Evolutionary conservation across 2,329 filamentous ascomycete species (phyloP), one percentile per base, ranked within the genome.

Genomic region (Dactylellina sp.): DNA sequence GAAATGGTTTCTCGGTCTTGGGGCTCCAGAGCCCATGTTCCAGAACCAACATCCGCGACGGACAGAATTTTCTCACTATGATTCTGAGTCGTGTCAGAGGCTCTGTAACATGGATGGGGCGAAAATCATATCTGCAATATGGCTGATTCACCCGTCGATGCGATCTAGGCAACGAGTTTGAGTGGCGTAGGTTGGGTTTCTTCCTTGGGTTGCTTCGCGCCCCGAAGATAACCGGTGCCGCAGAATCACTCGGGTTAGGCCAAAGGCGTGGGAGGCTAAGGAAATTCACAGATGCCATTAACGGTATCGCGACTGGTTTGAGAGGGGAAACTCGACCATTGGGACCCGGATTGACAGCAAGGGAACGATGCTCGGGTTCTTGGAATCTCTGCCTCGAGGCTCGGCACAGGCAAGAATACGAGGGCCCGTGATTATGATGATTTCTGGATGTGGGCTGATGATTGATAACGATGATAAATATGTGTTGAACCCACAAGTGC

Each of bases 211-310:
- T 70, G 52, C 61, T 63, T 65, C 37, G 53, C 57, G 53, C 61
- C 61, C 68, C 68, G 68, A 55, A 72, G 60, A 72, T 65, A 72
- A 46, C 68, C 68, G 68, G 60, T 59, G 47, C 46, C 37, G 56
- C 40, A 52, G 53, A 52, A 53, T 63, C 37, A 18, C 32, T 46
- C 28, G 22, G 47, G 32, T 52, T 52, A 50, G 49, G 63, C 77
- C 40, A 77, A 77, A 57, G 76, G 84, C 76, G 84, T 84, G 47
- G 84, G 86, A 84, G 9, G 40, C 47, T 70, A 71, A 52, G 39
- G 9, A 55, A 40, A 52, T 53, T 55, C 50, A n/a, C 25, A 72
- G 60, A 72, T 72, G 53, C 68, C 60, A 53, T 53, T 72, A 44
- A 53, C 9, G 66, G 66, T 42, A 56, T 56, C 57, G 57, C 46